These are phyloP conservation scores for Samsoniella hepiali DNA, from an alignment of 2,329 filamentous ascomycete genomes.

Conservation along the genomic window DNA sequence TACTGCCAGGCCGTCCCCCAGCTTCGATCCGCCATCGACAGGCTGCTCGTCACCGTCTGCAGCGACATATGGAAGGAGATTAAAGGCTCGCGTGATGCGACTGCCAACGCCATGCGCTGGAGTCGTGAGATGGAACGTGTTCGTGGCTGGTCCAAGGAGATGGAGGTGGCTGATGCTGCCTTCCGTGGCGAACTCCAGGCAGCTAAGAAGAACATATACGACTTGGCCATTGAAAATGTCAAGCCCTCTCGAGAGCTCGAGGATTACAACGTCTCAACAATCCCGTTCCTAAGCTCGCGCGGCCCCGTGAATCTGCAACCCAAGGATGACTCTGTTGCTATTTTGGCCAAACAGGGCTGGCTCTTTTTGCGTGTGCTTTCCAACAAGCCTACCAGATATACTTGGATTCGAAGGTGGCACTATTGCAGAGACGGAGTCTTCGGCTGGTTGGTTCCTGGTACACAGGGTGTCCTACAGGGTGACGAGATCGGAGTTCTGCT, in stretches of 20 bases:
- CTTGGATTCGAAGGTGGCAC: constrained; percentile 90
- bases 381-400: constrained; percentile 85
- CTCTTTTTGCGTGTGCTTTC: constrained; percentile 76
- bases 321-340: constrained; percentile 46
- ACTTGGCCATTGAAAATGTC: constrained; percentile 64
- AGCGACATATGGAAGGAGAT: constrained; percentile 87
- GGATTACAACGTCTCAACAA: constrained; percentile 85
- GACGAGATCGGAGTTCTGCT: constrained; percentile 94
- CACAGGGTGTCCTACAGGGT: constrained; percentile 86
- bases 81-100: constrained; percentile 65
- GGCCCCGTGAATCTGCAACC: constrained; percentile 63
- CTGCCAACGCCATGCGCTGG: constrained; percentile 63
- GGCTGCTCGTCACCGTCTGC: constrained; percentile 78
- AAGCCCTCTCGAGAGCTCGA: constrained; percentile 90
- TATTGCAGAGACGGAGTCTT: constrained; percentile 96
- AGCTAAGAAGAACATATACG: constrained; percentile 78
- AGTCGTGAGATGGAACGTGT: constrained; percentile 84
- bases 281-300: constrained; percentile 75
- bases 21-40: constrained; percentile 78
- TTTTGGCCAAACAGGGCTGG: constrained; percentile 90
- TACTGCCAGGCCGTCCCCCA: constrained; percentile 87
- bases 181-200: constrained; percentile 79
- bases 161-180: constrained; percentile 81
- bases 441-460: constrained; percentile 83
- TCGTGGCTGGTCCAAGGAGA: constrained; percentile 87